Percentiles rank a stretch among this genome's conserved stretches.
phyloP scores from a whole-genome alignment of 2,329 filamentous ascomycete species.

The Parascedosporium putredinis region DNA sequence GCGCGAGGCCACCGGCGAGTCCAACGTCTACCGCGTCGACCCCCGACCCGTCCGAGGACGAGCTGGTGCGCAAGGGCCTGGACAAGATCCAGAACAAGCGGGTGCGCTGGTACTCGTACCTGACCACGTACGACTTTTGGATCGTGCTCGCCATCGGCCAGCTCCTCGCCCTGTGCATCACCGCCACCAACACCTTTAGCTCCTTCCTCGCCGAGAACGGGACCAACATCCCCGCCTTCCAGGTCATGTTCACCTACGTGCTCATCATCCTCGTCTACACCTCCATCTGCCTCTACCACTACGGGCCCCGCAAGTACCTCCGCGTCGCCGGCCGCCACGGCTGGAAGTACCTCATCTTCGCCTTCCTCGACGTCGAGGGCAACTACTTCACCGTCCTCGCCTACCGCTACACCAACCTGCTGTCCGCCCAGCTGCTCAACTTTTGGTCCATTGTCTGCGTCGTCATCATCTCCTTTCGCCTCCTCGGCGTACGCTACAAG shows the following conservation, averaged over 20 bases:
- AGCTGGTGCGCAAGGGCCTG: constrained; percentile 39
- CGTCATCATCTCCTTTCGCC: constrained; percentile 68
- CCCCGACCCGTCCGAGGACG: constrained; percentile 18
- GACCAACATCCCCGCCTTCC: constrained; percentile 86
- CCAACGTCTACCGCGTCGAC: constrained; percentile 11
- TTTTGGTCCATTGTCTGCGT: constrained; percentile 98
- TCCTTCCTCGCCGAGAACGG: constrained; percentile 55
- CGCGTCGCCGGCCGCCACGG: constrained; percentile 58
- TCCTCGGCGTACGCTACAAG: constrained; percentile 85
- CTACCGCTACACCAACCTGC: constrained; percentile 83
- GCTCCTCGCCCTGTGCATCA: constrained; percentile 80
- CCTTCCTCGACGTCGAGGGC: constrained; percentile 88
- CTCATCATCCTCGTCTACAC: constrained; percentile 76
- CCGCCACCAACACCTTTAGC: constrained; percentile 83
- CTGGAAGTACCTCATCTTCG: constrained; percentile 89
- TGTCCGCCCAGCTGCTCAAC: constrained; percentile 91
- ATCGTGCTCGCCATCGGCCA: constrained; percentile 72
- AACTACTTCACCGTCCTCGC: constrained; percentile 98
- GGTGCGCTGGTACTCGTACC: constrained; percentile 59
- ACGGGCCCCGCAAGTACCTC: constrained; percentile 63
- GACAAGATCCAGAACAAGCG: constrained; percentile 43
- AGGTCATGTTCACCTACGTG: constrained; percentile 91
- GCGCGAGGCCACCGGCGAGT: constrained; percentile 13
- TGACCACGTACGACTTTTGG: constrained; percentile 82
- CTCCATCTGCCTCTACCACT: constrained; percentile 64